These are phyloP conservation scores for Solanum chmielewskii DNA, from an alignment of 257 asterid genomes.

Conservation along the genomic window DNA sequence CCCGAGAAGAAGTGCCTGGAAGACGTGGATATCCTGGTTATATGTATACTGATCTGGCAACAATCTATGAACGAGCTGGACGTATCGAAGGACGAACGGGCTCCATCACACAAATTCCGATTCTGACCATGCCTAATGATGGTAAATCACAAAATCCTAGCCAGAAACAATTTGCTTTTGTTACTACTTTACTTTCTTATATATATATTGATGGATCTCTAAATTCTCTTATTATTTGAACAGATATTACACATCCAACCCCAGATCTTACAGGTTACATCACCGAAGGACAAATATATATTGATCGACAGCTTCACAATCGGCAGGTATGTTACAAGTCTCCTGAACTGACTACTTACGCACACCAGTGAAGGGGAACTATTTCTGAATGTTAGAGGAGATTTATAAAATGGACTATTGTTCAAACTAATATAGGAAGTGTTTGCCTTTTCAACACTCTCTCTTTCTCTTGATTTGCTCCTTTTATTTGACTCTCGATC, in stretches of 20 bases:
- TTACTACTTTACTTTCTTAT: not conserved
- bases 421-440: not conserved
- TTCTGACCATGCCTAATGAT: constrained; percentile 96
- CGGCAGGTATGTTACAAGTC: constrained; percentile 23
- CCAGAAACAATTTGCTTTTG: not conserved
- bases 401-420: not conserved
- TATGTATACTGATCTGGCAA: constrained; percentile 97
- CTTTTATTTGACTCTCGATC: not conserved
- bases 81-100: constrained; percentile 98
- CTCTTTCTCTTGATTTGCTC: not conserved
- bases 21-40: constrained; percentile 90
- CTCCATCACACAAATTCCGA: constrained; percentile 95
- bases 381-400: not conserved
- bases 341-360: not conserved
- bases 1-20: constrained; percentile 99
- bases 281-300: constrained; percentile 97
- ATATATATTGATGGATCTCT: not conserved
- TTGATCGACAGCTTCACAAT: constrained; percentile 83
- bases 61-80: constrained; percentile 97
- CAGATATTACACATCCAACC: constrained; percentile 99
- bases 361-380: not conserved
- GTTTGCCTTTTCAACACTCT: not conserved
- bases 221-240: constrained; percentile 6
- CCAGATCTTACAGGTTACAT: constrained; percentile 99
- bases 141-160: constrained; percentile 28